These are phyloP conservation scores for Acrodontium crateriforme DNA, from an alignment of 2,329 filamentous ascomycete genomes.

Conservation along the genomic window DNA sequence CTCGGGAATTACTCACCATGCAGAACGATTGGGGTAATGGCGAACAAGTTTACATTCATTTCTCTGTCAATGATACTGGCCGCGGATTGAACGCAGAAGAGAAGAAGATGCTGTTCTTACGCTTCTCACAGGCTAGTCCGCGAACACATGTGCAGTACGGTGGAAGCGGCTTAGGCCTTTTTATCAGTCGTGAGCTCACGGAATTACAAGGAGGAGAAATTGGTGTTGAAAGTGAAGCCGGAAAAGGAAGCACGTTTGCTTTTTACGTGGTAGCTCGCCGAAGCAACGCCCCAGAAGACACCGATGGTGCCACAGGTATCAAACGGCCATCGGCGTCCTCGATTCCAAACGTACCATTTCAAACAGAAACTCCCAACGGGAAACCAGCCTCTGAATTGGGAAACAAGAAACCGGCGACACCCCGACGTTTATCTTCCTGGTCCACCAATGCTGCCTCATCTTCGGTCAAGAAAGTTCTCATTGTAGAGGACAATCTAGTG, in stretches of 20 bases:
- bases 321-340: not conserved
- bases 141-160: slow-evolving; percentile 68
- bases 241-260: slow-evolving; percentile 58
- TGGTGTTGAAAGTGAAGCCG: slow-evolving; percentile 53
- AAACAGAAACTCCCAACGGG: slow-evolving; percentile 1
- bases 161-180: slow-evolving; percentile 63
- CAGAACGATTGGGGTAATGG: slow-evolving; percentile 56
- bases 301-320: slow-evolving; percentile 5
- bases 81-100: slow-evolving; percentile 52
- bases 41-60: slow-evolving; percentile 50
- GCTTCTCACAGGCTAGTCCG: slow-evolving; percentile 65
- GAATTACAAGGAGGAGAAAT: slow-evolving; percentile 72
- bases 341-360: not conserved
- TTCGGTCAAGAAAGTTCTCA: slow-evolving; percentile 18
- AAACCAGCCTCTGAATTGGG: slow-evolving; percentile 4
- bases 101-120: slow-evolving; percentile 60
- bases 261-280: slow-evolving; percentile 61
- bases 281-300: slow-evolving; percentile 25
- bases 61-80: slow-evolving; percentile 66
- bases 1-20: slow-evolving; percentile 34
- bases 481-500: slow-evolving; percentile 33
- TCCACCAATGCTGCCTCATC: slow-evolving; percentile 2
- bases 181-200: slow-evolving; percentile 66
- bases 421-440: slow-evolving; percentile 2
- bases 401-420: too few relatives aligned